Evolutionary conservation across 257 asterid species (phyloP).

Genomic region (Jasminum sambac): DNA sequence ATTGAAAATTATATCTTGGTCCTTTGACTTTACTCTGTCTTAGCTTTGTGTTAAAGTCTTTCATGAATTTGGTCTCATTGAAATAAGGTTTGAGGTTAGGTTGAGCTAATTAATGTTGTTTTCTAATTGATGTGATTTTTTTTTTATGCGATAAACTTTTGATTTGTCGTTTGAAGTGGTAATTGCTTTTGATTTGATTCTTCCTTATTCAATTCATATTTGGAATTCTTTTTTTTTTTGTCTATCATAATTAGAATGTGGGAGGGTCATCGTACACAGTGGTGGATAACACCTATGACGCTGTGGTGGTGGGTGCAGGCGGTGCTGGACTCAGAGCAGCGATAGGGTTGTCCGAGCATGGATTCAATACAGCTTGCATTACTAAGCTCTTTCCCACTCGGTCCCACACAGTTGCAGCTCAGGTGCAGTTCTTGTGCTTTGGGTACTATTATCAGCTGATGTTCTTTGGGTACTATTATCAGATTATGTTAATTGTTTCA

Average conservation of each 20-base stretch:
- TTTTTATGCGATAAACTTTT: not conserved
- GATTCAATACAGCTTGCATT: conserved; percentile 97
- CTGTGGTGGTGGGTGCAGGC: conserved; percentile 99
- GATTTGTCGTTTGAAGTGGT: not conserved
- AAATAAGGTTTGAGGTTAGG: not conserved
- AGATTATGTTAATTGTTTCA: not conserved
- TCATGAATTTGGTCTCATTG: not conserved
- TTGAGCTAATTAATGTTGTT: not conserved
- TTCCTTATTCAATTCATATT: not conserved
- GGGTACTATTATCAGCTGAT: too few species aligned
- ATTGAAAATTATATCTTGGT: not conserved
- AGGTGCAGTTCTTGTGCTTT: conserved; percentile 42
- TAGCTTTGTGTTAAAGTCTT: not conserved
- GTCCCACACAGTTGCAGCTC: conserved; percentile 98
- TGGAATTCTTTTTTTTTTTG: conserved; percentile 9
- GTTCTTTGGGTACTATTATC: too few species aligned
- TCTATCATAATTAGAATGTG: conserved; percentile 47
- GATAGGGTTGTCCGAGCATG: conserved; percentile 96
- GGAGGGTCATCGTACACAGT: conserved; percentile 74
- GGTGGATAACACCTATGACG: conserved; percentile 98
- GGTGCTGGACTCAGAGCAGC: conserved; percentile 99
- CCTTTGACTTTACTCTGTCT: not conserved
- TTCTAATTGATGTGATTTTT: not conserved
- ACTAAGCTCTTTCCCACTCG: conserved; percentile 99
- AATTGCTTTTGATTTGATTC: not conserved